Base-by-base conservation (phyloP, 2,329 filamentous ascomycete species). In the Chaetomium olivaceum region DNA sequence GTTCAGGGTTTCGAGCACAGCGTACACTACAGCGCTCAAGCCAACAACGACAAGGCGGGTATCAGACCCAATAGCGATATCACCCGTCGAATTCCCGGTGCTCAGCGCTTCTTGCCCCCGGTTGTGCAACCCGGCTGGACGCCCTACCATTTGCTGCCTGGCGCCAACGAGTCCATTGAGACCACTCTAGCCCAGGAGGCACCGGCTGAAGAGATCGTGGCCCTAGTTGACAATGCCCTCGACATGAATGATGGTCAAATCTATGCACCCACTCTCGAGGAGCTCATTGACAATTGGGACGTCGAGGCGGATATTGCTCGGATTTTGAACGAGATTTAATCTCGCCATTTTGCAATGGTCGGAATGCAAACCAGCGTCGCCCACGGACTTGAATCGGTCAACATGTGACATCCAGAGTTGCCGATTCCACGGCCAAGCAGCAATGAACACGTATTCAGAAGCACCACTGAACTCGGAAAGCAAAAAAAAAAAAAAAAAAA, bases 51-150 rank as follows among this genome's bases (percentile, higher is more conserved):
- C 16, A 51, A 50, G 21, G 52, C 60, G 48, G 55, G 36, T 8
- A 12, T 65, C 1, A 6, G 16, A 25, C 59, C 52, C 21, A 61
- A 11, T n/a, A 66, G 63, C 54, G 55, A 63, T 4, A 68, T 66
- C 57, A 66, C 63, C 23, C 56, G 51, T 16, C 46, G n/a, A 39
- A 58, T 68, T 36, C 63, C 66, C 27, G 43, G 27, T 14, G 39
- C 66, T 29, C 61, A 62, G 46, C 57, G 33, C n/a, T 66, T 68
- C 23, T 58, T 68, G 3, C 60, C 57, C n/a, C 63, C 66, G 14
- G 55, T 61, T 25, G 55, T 39, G 51, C 33, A 25, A 2, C 57
- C 60, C 6, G 61, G 55, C 25, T 68, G 66, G 66, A 61, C 51
- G 11, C 63, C 66, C n/a, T 51, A 56, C n/a, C 52, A 67, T 46